These are phyloP conservation scores for Begonia peltatifolia DNA, from an alignment of 306 rosid species.

Conservation along the genomic window DNA sequence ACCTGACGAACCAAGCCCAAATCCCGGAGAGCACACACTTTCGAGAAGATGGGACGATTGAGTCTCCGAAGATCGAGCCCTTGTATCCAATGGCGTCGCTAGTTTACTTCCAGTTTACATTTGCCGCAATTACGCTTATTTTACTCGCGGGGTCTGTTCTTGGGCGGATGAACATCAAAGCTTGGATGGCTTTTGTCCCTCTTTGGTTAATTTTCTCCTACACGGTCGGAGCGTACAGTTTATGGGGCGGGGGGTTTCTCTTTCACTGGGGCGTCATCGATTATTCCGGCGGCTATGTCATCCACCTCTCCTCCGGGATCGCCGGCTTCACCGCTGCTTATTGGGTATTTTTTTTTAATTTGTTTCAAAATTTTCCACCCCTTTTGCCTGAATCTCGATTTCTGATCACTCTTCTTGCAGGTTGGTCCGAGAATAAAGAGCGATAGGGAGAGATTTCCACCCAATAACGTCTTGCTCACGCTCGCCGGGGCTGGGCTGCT, in stretches of 20 bases:
- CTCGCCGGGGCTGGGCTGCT: constrained; percentile 68
- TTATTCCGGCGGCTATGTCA: constrained; percentile 88
- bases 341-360: constrained; percentile 36
- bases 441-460: constrained; percentile 84
- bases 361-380: background rate
- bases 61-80: constrained; percentile 16
- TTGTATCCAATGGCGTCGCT: constrained; percentile 63
- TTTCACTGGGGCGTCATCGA: constrained; percentile 83
- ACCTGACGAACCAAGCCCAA: constrained; percentile 23
- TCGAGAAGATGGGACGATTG: constrained; percentile 2
- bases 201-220: constrained; percentile 75
- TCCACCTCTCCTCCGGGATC: constrained; percentile 79
- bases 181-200: constrained; percentile 97
- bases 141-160: constrained; percentile 76
- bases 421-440: constrained; percentile 82
- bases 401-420: constrained; percentile 11
- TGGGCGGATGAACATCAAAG: constrained; percentile 76
- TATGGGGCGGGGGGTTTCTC: constrained; percentile 91
- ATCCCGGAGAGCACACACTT: constrained; percentile 30
- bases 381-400: background rate
- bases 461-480: constrained; percentile 78
- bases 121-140: constrained; percentile 71
- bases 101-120: constrained; percentile 73
- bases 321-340: constrained; percentile 82
- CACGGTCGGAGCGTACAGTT: constrained; percentile 74